Evolutionary conservation across 257 asterid species (phyloP), one percentile per base, ranked within the genome.

Genomic region (Phtheirospermum japonicum): DNA sequence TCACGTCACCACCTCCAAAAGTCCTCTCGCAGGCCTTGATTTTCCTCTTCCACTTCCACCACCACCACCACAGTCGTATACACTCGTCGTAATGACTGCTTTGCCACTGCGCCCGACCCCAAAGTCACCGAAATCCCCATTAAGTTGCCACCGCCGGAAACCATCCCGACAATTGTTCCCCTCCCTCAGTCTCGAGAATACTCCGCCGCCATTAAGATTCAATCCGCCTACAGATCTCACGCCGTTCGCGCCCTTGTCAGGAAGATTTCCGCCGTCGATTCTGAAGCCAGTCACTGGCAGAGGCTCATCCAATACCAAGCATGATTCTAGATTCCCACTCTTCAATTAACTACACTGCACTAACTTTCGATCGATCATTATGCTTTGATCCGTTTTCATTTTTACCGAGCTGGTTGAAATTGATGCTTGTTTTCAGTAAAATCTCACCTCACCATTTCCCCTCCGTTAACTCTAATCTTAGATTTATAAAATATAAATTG

Each of bases 271-370:
- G 70, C 90, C 61, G 95, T 88, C 73, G 75, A 88, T 79, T 81
- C 77, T 31, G 88, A 88, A 76, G 95, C 96, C 31, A 78, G 63
- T 65, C 70, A 74, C 74, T 88, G 90, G 83, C 85, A 86, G 73
- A 76, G 79, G 49, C 61, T 81, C 65, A 82, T 91, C 85, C 96
- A 88, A 75, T 77, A 85, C 28, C 98, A 91, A 95, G 98, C 66
- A 67, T 49, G 67, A 2, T 51, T 71, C 36, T 51, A 4, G 3
- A 11, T 56, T 62, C 7, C n/a, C 23, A 2, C 71, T 66, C 46
- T 5, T 9, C 7, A 40, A 40, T 40, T 20, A 43, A n/a, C 20
- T 6, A 9, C 46, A 30, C 14, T 11, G 8, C 10, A 7, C 3
- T 52, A 4, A 12, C 36, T 32, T 52, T n/a, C n/a, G n/a, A n/a